Evolutionary conservation across 2,329 filamentous ascomycete genomes (phyloP), one percentile per base, ranked within the genome.

Genomic region (Chrysoporthe deuterocubensis): DNA sequence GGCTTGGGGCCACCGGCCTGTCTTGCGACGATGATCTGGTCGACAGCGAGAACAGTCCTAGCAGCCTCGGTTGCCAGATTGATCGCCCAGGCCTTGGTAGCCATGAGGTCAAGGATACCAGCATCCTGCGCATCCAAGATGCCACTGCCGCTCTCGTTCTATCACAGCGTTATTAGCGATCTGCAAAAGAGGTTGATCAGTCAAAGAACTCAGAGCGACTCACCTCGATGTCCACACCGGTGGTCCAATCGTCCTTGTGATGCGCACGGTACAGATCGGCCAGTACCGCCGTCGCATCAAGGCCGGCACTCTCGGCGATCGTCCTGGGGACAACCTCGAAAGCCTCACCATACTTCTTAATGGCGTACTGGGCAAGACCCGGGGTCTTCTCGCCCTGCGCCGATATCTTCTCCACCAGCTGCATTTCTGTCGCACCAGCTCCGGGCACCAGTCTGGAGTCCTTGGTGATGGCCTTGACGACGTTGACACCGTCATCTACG

Each of bases 1-100:
- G 95, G 95, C 87, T 99, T 99, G 32, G 96, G 96, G 48, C 96
- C 96, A 77, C 96, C 96, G 60, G 96, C 96, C 83, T 98, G 96
- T 82, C 95, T 90, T 71, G 96, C 94, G 67, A 99, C 96, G 78
- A 99, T 99, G 77, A 99, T 99, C 83, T 99, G 96, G 81, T 99
- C 96, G 50, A 99, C 96, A 60, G 94, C 97, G 72, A 99, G 84
- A 42, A 99, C 92, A 60, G 96, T 99, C 75, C 96, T 88, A 64
- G 94, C 95, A 52, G 96, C 91, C 81, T 99, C 96, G 34, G 95
- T 97, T 48, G 96, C 96, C 72, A 99, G 86, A 83, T 96, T 96
- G 80, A 99, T 97, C 59, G 96, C 96, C 95, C 94, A 98, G 77
- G 90, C 90, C 87, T 99, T 99, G 72, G 92, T 90, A 70, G 94